Percentiles rank a stretch among this genome's conserved stretches.
Conservation (phyloP, 345 rosid genomes). For the Ailanthus altissimus region DNA sequence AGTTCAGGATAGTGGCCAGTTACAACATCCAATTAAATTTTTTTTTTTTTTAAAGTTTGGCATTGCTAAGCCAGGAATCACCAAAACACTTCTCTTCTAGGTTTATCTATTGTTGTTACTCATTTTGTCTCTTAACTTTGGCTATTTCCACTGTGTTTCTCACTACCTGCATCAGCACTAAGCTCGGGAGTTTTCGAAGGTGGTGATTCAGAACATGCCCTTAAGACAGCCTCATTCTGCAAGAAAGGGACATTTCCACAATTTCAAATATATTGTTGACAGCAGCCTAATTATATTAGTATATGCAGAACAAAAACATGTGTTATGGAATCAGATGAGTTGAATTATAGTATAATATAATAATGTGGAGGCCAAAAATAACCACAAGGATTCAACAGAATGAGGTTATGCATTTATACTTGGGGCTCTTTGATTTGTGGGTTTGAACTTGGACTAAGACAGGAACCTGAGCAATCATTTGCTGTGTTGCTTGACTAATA, state of each 20-base stretch:
- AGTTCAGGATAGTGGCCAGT: slow-evolving; percentile 4
- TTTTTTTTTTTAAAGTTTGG: too few species aligned
- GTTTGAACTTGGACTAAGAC: not conserved
- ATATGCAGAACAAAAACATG: not conserved
- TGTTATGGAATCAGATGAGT: not conserved
- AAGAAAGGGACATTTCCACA: slow-evolving; percentile 16
- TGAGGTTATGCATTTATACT: not conserved
- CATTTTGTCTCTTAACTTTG: slow-evolving; percentile 14
- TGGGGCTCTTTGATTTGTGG: not conserved
- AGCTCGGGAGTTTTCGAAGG: slow-evolving; percentile 31
- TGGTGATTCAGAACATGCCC: slow-evolving; percentile 56
- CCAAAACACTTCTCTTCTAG: slow-evolving; percentile 15
- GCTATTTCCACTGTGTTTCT: slow-evolving; percentile 26
- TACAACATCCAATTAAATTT: slow-evolving; percentile 11
- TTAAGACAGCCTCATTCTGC: slow-evolving; percentile 76
- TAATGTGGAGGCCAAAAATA: not conserved
- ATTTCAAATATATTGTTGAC: not conserved
- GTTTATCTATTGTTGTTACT: slow-evolving; percentile 18
- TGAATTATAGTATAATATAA: not conserved
- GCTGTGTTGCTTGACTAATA: not conserved
- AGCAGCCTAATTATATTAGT: not conserved
- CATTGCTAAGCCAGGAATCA: not conserved
- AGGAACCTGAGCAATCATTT: not conserved
- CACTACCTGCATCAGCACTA: slow-evolving; percentile 23
- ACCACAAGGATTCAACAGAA: not conserved